Evolutionary conservation across 345 rosid species (phyloP), one percentile per base, ranked within the genome.

Genomic region (Syzygium jambos): DNA sequence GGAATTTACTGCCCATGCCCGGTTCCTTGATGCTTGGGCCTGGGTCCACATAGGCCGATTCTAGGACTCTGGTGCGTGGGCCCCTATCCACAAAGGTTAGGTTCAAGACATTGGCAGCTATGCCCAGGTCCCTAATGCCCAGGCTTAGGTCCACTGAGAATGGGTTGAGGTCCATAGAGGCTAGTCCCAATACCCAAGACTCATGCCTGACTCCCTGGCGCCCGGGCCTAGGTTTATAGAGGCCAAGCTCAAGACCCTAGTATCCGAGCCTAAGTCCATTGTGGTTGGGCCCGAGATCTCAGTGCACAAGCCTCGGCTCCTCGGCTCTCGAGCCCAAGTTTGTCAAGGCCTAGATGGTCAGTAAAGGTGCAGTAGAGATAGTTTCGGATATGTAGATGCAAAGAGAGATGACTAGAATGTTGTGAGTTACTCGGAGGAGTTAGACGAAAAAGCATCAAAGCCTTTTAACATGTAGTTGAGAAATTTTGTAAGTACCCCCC

Each of bases 261-360:
- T 56, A 56, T 12, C 25, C 10, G 2, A 22, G 63, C 2, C 14
- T 56, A 56, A 56, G 63, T 56, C 63, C n/a, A 56, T 56, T 56
- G 4, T 23, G 63, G n/a, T 10, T 0, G 0, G 12, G 13, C 2
- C 9, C 0, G 13, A 56, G 23, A 56, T 12, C 61, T 56, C 23
- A 56, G 6, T 56, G n/a, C 63, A 56, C 14, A 56, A 56, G n/a
- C n/a, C 63, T 23, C 25, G n/a, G 5, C 12, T 11, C 13, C 14
- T 23, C 0, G 10, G 0, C 2, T 0, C n/a, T 56, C 0, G 0
- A 0, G 12, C 25, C 23, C 0, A 25, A 56, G n/a, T 56, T 23
- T 0, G n/a, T 56, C 0, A 1, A 56, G 61, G n/a, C 25, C n/a
- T 23, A 21, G 43, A 41, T 4, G 43, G 43, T 41, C 43, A 41